Evolutionary conservation across 495 filamentous ascomycete genomes (phyloP).

Genomic region (Rusavskia elegans): DNA sequence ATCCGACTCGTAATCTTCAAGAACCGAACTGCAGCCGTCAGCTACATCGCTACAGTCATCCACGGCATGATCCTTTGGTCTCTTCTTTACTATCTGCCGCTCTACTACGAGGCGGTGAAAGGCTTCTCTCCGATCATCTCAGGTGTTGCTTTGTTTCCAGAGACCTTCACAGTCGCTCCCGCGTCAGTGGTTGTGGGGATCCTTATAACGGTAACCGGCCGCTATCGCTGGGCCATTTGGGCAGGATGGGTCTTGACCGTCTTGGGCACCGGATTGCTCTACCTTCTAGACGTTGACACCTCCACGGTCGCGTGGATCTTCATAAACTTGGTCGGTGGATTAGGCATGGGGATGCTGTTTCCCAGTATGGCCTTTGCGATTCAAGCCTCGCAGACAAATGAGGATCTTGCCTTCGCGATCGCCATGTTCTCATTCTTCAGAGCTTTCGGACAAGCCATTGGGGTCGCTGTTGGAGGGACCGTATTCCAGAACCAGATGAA

Average conservation of each 20-base stretch:
- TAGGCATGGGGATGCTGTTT: slow-evolving; percentile 24
- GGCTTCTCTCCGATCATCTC: slow-evolving; percentile 34
- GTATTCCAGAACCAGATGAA: slow-evolving; percentile 46
- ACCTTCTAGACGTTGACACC: slow-evolving; percentile 30
- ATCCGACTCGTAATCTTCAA: slow-evolving; percentile 31
- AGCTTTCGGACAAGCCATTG: slow-evolving; percentile 39
- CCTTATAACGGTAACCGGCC: slow-evolving; percentile 29
- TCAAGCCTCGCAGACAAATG: slow-evolving; percentile 31
- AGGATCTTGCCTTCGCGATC: slow-evolving; percentile 37
- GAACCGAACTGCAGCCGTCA: slow-evolving; percentile 25
- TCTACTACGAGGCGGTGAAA: slow-evolving; percentile 49
- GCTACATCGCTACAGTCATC: slow-evolving; percentile 30
- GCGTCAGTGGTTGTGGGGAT: slow-evolving; percentile 33
- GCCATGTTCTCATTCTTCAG: slow-evolving; percentile 45
- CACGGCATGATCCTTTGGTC: slow-evolving; percentile 37
- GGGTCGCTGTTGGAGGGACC: slow-evolving; percentile 39
- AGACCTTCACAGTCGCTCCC: slow-evolving; percentile 34
- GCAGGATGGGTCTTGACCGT: slow-evolving; percentile 36
- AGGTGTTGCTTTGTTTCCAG: slow-evolving; percentile 44
- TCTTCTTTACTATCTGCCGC: slow-evolving; percentile 44
- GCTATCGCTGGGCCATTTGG: slow-evolving; percentile 39
- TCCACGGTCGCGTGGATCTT: slow-evolving; percentile 31
- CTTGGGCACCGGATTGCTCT: slow-evolving; percentile 31
- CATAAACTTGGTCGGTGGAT: slow-evolving; percentile 33
- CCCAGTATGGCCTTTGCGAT: slow-evolving; percentile 25